Evolutionary conservation across 2,329 filamentous ascomycete species (phyloP).

Genomic region (Seiridium unicorne): DNA sequence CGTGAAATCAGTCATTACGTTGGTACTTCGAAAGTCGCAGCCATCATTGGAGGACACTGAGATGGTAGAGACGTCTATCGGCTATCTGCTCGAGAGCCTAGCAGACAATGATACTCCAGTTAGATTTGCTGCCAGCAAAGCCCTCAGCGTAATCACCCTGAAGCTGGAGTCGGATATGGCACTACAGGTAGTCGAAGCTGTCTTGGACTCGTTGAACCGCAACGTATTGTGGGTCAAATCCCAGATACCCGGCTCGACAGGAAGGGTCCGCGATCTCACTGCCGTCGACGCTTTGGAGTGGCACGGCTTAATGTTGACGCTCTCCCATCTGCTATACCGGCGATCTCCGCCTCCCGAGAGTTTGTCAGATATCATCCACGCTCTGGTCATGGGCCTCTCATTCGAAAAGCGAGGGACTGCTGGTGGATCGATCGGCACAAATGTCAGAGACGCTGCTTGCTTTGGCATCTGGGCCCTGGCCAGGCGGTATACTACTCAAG

Average conservation of each 20-base stretch:
- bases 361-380: slow-evolving; percentile 72
- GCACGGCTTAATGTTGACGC: slow-evolving; percentile 87
- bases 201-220: slow-evolving; percentile 66
- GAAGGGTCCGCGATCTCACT: slow-evolving; percentile 58
- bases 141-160: slow-evolving; percentile 80
- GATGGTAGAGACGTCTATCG: slow-evolving; percentile 77
- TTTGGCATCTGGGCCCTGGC: slow-evolving; percentile 95
- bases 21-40: slow-evolving; percentile 56
- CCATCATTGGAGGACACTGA: slow-evolving; percentile 43
- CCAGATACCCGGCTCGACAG: slow-evolving; percentile 27
- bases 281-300: slow-evolving; percentile 80
- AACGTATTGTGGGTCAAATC: slow-evolving; percentile 55
- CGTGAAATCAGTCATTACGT: slow-evolving; percentile 69
- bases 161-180: slow-evolving; percentile 80
- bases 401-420: slow-evolving; percentile 88
- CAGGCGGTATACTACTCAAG: slow-evolving; percentile 77
- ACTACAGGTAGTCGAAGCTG: slow-evolving; percentile 80
- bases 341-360: slow-evolving; percentile 72
- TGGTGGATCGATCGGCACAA: slow-evolving; percentile 81
- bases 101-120: slow-evolving; percentile 90
- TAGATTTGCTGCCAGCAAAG: slow-evolving; percentile 86
- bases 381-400: slow-evolving; percentile 73
- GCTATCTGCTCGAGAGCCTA: slow-evolving; percentile 74
- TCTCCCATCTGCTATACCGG: slow-evolving; percentile 84
- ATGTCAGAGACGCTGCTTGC: slow-evolving; percentile 91